These are phyloP conservation scores for Macrotyloma uniflorum DNA, from an alignment of 306 rosid species.

Conservation along the genomic window DNA sequence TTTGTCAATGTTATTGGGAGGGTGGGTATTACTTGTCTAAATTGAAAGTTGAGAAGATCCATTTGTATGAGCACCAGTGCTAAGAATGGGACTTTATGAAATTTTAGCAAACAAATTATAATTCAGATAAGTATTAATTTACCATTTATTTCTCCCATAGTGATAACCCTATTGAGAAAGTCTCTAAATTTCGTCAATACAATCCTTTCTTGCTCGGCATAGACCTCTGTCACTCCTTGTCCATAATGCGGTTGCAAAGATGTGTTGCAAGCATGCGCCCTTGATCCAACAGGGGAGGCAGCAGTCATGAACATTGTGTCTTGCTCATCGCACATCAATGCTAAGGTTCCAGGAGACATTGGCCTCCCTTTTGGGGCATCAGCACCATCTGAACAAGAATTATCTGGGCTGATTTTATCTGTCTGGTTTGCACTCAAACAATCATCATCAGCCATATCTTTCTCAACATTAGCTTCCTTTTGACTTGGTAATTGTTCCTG, in stretches of 20 bases:
- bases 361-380: conserved; percentile 79
- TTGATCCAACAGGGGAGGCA: conserved; percentile 67
- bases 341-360: conserved; percentile 98
- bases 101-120: conserved; percentile 9
- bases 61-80: conserved; percentile 12
- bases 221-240: conserved; percentile 81
- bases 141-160: conserved; percentile 95
- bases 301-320: conserved; percentile 90
- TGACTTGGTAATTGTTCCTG: conserved; percentile 71
- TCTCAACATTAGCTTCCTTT: conserved; percentile 66
- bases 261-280: conserved; percentile 62
- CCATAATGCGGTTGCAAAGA: conserved; percentile 66
- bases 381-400: conserved; percentile 76
- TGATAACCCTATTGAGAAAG: conserved; percentile 86
- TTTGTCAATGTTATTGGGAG: conserved; percentile 5
- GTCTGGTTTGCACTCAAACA: conserved; percentile 79
- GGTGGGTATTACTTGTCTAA: neutral
- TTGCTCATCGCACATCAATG: conserved; percentile 98
- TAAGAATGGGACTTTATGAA: neutral
- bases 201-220: conserved; percentile 86
- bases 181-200: conserved; percentile 85
- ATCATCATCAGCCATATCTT: conserved; percentile 70
- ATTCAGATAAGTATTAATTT: conserved; percentile 50
- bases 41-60: conserved; percentile 12
- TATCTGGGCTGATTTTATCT: conserved; percentile 67